Percentiles rank a stretch among this genome's conserved stretches.
Conservation (phyloP, 1,139 yeast genomes). For the Pichia sp. region DNA sequence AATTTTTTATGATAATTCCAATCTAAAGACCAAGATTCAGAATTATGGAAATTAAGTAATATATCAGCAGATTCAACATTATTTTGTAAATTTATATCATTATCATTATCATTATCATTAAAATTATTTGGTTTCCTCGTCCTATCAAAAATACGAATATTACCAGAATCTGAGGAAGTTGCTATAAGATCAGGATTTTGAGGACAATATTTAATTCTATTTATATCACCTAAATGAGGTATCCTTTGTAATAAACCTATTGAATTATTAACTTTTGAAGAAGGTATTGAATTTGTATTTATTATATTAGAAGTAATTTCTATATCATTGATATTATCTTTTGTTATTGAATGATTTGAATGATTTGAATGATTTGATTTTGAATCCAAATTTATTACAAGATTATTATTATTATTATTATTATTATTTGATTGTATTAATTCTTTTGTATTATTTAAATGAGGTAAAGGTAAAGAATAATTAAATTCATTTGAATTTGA, state of each 20-base stretch:
- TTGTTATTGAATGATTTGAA: too few species aligned
- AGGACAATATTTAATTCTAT: slow-evolving; percentile 80
- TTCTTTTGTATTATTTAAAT: slow-evolving; percentile 7
- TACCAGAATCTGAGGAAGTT: slow-evolving; percentile 40
- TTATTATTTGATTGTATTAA: neutral
- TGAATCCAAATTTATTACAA: neutral
- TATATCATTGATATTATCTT: too few species aligned
- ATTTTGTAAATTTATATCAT: neutral
- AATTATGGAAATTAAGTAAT: slow-evolving; percentile 23
- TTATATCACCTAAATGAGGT: slow-evolving; percentile 38
- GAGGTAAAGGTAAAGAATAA: slow-evolving; percentile 10
- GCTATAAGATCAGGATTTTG: slow-evolving; percentile 67
- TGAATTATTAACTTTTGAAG: slow-evolving; percentile 30
- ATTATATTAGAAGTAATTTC: too few species aligned
- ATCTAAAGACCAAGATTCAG: slow-evolving; percentile 31
- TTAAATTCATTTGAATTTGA: slow-evolving; percentile 24
- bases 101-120: slow-evolving; percentile 16
- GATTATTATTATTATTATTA: neutral
- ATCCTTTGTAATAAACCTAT: slow-evolving; percentile 31
- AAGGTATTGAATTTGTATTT: neutral
- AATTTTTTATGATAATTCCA: slow-evolving; percentile 28
- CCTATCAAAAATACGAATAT: slow-evolving; percentile 38
- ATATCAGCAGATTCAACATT: slow-evolving; percentile 23
- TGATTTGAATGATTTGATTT: too few species aligned
- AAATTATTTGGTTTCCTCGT: slow-evolving; percentile 41